Percentiles rank a stretch among this genome's conserved stretches.
Evolutionary conservation across 768 basidiomycete genomes (phyloP).

Genomic region (Hygrophorus russula): DNA sequence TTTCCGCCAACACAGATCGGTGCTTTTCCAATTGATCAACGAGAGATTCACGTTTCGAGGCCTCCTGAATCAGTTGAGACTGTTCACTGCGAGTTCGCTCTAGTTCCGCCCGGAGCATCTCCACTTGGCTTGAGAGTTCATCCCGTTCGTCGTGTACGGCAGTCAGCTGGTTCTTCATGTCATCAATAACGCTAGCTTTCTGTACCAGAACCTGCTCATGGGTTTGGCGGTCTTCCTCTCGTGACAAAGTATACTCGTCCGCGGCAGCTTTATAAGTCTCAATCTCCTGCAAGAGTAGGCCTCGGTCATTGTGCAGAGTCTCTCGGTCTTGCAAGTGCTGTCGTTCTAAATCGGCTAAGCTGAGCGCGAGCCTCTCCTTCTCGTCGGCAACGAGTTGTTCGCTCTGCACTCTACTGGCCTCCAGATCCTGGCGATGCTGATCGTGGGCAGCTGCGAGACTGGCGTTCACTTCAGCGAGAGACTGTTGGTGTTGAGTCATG

Average conservation of each 20-base stretch:
- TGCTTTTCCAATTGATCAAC: conserved; percentile 68
- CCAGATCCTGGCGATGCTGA: conserved; percentile 24
- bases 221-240: conserved; percentile 26
- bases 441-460: conserved; percentile 26
- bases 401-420: conserved; percentile 24
- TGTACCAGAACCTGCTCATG: conserved; percentile 40
- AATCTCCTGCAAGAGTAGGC: conserved; percentile 44
- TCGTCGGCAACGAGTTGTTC: conserved; percentile 29
- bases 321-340: conserved; percentile 40
- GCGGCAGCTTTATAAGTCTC: conserved; percentile 45
- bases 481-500: conserved; percentile 36
- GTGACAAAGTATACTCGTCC: conserved; percentile 37
- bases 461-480: conserved; percentile 28
- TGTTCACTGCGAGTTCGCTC: conserved; percentile 47
- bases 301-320: conserved; percentile 34
- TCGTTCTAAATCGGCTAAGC: conserved; percentile 38
- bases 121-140: conserved; percentile 33
- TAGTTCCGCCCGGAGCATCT: conserved; percentile 46
- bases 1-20: conserved; percentile 62
- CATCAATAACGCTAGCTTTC: conserved; percentile 34
- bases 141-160: conserved; percentile 32
- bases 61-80: conserved; percentile 54
- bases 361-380: conserved; percentile 29
- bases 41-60: conserved; percentile 64
- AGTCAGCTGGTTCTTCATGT: conserved; percentile 40